Conservation (phyloP, 208 protist genomes). For the Trypanosomatidae sp. region DNA sequence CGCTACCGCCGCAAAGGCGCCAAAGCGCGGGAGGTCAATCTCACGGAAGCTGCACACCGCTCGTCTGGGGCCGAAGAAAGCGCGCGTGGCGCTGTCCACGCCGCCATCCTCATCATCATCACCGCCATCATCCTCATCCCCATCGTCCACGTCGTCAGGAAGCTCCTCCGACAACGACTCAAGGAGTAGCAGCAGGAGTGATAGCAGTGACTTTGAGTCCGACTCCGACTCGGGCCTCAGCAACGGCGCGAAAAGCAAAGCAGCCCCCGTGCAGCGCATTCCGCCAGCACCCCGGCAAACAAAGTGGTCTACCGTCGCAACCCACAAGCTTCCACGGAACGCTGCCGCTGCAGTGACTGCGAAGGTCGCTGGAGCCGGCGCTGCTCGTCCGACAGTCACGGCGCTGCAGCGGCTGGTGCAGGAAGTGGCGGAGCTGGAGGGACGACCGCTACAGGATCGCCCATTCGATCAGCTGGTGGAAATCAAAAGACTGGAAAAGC, state of each 20-base stretch:
- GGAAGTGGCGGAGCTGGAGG: conserved; percentile 21
- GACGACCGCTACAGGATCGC: conserved; percentile 13
- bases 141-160: conserved; percentile 9
- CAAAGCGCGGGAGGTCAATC: neutral
- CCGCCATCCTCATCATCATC: conserved; percentile 4
- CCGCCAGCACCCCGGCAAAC: neutral
- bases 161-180: conserved; percentile 9
- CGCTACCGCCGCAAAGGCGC: neutral
- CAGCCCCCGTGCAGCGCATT: neutral
- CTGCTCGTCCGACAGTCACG: neutral
- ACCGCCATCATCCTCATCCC: conserved; percentile 5
- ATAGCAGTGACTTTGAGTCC: neutral
- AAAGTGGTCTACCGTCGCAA: conserved; percentile 3
- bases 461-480: conserved; percentile 24
- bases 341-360: neutral
- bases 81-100: conserved; percentile 6
- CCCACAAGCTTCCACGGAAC: conserved; percentile 11
- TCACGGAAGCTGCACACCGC: neutral
- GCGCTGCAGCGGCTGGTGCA: conserved; percentile 11
- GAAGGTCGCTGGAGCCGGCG: neutral
- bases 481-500: conserved; percentile 23
- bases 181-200: conserved; percentile 4
- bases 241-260: neutral
- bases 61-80: conserved; percentile 1
- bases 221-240: conserved; percentile 5